phyloP scores from a whole-genome alignment of 805 yeast genomes.

The Cyberlindnera mrakii region DNA sequence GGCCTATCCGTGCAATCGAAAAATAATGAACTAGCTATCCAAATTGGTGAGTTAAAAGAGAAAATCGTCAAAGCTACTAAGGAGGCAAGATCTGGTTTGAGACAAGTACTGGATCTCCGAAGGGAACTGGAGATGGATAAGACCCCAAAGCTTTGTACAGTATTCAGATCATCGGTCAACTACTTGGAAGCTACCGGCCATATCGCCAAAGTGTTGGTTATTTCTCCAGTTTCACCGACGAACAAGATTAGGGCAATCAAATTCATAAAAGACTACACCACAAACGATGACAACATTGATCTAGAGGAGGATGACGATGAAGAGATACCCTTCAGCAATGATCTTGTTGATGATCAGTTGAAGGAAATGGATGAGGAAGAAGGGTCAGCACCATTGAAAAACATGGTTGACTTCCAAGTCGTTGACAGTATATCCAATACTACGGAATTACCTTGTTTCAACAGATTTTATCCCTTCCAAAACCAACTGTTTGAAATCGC shows the following conservation, averaged over 20 bases:
- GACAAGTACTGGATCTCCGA: constrained; percentile 57
- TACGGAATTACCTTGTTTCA: constrained; percentile 26
- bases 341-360: constrained; percentile 23
- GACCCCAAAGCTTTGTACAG: constrained; percentile 33
- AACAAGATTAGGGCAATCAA: constrained; percentile 43
- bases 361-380: constrained; percentile 19
- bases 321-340: constrained; percentile 28
- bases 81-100: constrained; percentile 51
- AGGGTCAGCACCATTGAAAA: constrained; percentile 11
- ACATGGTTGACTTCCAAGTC: constrained; percentile 14
- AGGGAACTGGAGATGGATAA: constrained; percentile 49
- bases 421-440: constrained; percentile 10
- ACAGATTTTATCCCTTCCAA: constrained; percentile 55
- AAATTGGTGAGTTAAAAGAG: constrained; percentile 24
- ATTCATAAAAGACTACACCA: constrained; percentile 35
- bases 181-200: constrained; percentile 39
- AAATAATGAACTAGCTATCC: constrained; percentile 21
- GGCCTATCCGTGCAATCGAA: constrained; percentile 11
- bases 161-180: constrained; percentile 43
- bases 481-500: constrained; percentile 55
- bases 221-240: constrained; percentile 37
- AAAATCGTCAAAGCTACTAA: constrained; percentile 44
- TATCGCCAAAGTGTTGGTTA: constrained; percentile 47
- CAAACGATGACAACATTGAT: constrained; percentile 23
- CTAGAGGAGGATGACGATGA: constrained; percentile 25